phyloP scores from a whole-genome alignment of 306 rosid genomes.

The Trifolium dubium region DNA sequence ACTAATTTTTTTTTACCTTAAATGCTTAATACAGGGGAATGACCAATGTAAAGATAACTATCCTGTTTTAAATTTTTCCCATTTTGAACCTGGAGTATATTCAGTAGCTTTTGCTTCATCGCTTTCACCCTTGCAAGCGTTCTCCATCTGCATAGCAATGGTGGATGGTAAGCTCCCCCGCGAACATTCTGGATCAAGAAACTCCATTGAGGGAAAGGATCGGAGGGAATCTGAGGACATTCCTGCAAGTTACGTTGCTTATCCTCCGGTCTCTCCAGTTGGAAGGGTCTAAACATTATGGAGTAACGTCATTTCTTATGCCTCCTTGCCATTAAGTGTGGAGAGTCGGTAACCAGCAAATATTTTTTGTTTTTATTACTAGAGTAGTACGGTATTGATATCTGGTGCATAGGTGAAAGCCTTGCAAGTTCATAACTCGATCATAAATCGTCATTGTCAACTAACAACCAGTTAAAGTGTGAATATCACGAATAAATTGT shows the following conservation, averaged over 20 bases:
- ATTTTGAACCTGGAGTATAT: slow-evolving; percentile 70
- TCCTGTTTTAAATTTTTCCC: slow-evolving; percentile 59
- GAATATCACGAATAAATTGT: slow-evolving; percentile 43
- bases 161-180: slow-evolving; percentile 66
- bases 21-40: slow-evolving; percentile 61
- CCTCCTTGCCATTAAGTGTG: slow-evolving; percentile 20
- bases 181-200: slow-evolving; percentile 56
- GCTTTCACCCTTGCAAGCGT: slow-evolving; percentile 81
- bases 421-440: slow-evolving; percentile 24
- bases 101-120: slow-evolving; percentile 79
- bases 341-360: slow-evolving; percentile 46
- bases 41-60: slow-evolving; percentile 58
- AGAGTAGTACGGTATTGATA: slow-evolving; percentile 19
- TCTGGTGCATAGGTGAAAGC: slow-evolving; percentile 37
- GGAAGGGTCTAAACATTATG: slow-evolving; percentile 43
- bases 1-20: slow-evolving; percentile 34
- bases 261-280: slow-evolving; percentile 45
- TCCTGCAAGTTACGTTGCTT: slow-evolving; percentile 41
- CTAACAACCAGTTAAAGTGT: slow-evolving; percentile 50
- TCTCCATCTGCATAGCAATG: slow-evolving; percentile 84
- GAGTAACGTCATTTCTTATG: slow-evolving; percentile 23
- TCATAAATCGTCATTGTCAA: slow-evolving; percentile 34
- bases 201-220: slow-evolving; percentile 53
- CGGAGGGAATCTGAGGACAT: slow-evolving; percentile 41
- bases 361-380: slow-evolving; percentile 10